Conservation (phyloP, 2,329 filamentous ascomycete species). For the Diaporthe capsici region DNA sequence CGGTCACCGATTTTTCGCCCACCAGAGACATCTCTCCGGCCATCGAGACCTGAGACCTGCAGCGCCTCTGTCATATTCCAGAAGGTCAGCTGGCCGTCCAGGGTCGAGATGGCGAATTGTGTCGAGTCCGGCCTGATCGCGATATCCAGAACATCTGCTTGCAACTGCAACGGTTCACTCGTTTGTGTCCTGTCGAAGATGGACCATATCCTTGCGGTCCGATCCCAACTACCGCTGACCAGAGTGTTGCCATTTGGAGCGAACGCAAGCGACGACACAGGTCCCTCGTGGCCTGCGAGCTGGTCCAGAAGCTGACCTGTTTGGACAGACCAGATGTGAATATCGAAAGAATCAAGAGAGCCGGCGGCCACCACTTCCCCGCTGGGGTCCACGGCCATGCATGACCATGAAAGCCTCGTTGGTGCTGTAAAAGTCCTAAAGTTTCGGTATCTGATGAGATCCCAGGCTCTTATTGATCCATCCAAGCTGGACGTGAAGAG, state of each 20-base stretch:
- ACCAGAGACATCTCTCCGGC: constrained; percentile 91
- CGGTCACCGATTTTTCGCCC: constrained; percentile 91
- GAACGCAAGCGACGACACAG: constrained; percentile 90
- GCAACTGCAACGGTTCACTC: constrained; percentile 91
- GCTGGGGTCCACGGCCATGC: constrained; percentile 95
- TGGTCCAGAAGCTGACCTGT: constrained; percentile 95
- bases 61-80: constrained; percentile 92
- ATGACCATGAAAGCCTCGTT: constrained; percentile 91
- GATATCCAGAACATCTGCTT: constrained; percentile 90
- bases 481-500: constrained; percentile 96
- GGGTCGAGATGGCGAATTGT: constrained; percentile 90
- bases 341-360: constrained; percentile 95
- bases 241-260: constrained; percentile 87
- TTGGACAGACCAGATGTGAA: constrained; percentile 98
- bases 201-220: constrained; percentile 95
- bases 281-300: constrained; percentile 92
- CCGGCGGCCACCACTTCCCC: constrained; percentile 97
- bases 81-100: constrained; percentile 95
- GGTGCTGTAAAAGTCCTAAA: constrained; percentile 98
- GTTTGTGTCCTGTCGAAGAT: constrained; percentile 96
- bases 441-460: constrained; percentile 94
- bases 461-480: constrained; percentile 95
- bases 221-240: constrained; percentile 96
- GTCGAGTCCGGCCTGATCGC: constrained; percentile 91
- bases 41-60: constrained; percentile 89